phyloP scores from a whole-genome alignment of 805 yeast genomes.

The Priceomyces medius region DNA sequence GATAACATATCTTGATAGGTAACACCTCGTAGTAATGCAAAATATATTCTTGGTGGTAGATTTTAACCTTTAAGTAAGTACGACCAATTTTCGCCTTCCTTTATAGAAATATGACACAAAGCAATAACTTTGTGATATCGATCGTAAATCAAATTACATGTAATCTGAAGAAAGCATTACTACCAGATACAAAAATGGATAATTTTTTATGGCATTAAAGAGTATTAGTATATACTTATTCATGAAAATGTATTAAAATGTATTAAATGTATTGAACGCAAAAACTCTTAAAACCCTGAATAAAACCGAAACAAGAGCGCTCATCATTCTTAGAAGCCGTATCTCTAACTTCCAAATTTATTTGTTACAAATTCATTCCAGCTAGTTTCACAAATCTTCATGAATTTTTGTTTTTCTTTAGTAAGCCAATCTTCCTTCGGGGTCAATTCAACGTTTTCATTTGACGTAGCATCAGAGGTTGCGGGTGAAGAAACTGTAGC shows the following conservation, averaged over 20 bases:
- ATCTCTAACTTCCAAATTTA: constrained; percentile 3
- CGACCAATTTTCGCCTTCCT: neutral
- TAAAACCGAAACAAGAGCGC: too few relatives aligned
- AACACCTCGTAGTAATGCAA: too few relatives aligned
- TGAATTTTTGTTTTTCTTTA: constrained; percentile 36
- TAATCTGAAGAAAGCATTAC: too few relatives aligned
- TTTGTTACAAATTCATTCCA: constrained; percentile 39
- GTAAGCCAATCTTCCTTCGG: constrained; percentile 10
- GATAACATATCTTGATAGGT: neutral
- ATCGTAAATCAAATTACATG: too few relatives aligned
- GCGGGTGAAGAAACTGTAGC: neutral
- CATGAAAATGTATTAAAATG: too few relatives aligned
- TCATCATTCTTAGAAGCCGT: too few relatives aligned
- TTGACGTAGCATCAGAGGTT: neutral
- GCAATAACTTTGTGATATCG: neutral
- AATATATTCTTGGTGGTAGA: too few relatives aligned
- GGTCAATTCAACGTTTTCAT: neutral
- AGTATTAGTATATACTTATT: too few relatives aligned
- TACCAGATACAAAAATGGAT: too few relatives aligned
- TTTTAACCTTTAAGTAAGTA: neutral
- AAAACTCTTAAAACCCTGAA: too few relatives aligned
- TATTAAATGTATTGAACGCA: too few relatives aligned
- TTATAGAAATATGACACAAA: neutral
- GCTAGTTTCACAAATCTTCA: constrained; percentile 43
- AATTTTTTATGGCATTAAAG: too few relatives aligned